Percentiles rank a stretch among this genome's conserved stretches.
phyloP scores from a whole-genome alignment of 768 basidiomycete species.

The Mrakia gelida region DNA sequence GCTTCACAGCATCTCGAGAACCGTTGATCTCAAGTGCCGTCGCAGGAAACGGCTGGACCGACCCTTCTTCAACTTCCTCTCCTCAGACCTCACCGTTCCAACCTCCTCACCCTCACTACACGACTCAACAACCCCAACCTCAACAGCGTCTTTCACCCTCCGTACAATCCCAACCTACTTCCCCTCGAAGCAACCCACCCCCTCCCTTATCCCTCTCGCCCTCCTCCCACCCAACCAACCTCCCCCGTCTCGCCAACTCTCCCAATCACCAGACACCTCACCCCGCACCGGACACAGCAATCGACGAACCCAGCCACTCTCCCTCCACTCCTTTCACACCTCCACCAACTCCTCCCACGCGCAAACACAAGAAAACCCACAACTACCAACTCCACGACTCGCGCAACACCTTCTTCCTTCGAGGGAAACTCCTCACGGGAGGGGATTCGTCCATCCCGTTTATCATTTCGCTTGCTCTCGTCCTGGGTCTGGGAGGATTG shows the following conservation, averaged over 20 bases:
- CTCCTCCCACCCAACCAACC: not conserved
- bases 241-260: not conserved
- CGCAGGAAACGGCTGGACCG: not conserved
- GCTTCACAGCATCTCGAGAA: not conserved
- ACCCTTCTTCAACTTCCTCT: not conserved
- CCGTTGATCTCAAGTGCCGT: not conserved
- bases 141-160: not conserved
- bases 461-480: slow-evolving; percentile 57
- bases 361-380: not conserved
- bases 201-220: not conserved
- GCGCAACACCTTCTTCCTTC: slow-evolving; percentile 56
- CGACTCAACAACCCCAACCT: not conserved
- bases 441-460: slow-evolving; percentile 85
- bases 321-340: not conserved
- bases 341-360: not conserved
- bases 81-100: not conserved
- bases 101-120: slow-evolving; percentile 3
- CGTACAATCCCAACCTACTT: not conserved
- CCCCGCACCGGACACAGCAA: not conserved
- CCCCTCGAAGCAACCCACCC: not conserved
- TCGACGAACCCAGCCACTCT: no score
- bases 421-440: slow-evolving; percentile 71
- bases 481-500: slow-evolving; percentile 64
- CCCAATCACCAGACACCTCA: not conserved
- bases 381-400: slow-evolving; percentile 35